A percentile compares a stretch with the other conserved stretches of the same genome.
These are phyloP conservation scores for Amaranthus cruentus DNA, from an alignment of 148 eudicot genomes.

Conservation along the genomic window DNA sequence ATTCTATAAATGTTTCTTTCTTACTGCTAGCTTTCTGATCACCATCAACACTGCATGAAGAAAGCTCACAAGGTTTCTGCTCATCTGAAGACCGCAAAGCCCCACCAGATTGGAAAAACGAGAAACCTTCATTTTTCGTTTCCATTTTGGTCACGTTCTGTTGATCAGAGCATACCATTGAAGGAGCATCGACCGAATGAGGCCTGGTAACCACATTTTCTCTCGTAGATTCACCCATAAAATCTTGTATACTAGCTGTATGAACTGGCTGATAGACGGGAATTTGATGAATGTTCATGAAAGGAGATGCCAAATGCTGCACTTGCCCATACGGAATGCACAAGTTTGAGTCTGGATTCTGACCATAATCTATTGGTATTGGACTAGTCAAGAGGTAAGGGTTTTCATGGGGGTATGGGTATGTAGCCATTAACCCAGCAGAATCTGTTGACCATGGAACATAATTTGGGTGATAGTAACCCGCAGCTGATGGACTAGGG, in stretches of 20 bases:
- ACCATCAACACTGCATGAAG: conserved; percentile 34
- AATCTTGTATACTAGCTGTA: conserved; percentile 28
- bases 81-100: conserved; percentile 56
- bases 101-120: conserved; percentile 84
- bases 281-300: conserved; percentile 42
- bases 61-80: conserved; percentile 29
- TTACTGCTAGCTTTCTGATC: conserved; percentile 36
- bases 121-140: conserved; percentile 53
- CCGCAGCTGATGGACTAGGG: conserved; percentile 59
- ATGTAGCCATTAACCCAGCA: conserved; percentile 46
- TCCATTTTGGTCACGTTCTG: conserved; percentile 29
- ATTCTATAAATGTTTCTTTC: conserved; percentile 65
- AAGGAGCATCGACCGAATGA: neutral
- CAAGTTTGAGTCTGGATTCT: conserved; percentile 49
- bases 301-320: conserved; percentile 56
- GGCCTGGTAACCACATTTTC: conserved; percentile 29
- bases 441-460: conserved; percentile 69
- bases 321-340: conserved; percentile 68
- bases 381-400: conserved; percentile 59
- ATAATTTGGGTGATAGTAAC: conserved; percentile 71
- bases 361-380: conserved; percentile 37
- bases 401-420: conserved; percentile 48
- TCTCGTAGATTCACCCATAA: conserved; percentile 22
- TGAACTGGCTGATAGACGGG: conserved; percentile 65
- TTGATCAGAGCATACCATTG: conserved; percentile 26